Evolutionary conservation across 139 green algal species (phyloP).

Genomic region (Choricystis sp.): DNA sequence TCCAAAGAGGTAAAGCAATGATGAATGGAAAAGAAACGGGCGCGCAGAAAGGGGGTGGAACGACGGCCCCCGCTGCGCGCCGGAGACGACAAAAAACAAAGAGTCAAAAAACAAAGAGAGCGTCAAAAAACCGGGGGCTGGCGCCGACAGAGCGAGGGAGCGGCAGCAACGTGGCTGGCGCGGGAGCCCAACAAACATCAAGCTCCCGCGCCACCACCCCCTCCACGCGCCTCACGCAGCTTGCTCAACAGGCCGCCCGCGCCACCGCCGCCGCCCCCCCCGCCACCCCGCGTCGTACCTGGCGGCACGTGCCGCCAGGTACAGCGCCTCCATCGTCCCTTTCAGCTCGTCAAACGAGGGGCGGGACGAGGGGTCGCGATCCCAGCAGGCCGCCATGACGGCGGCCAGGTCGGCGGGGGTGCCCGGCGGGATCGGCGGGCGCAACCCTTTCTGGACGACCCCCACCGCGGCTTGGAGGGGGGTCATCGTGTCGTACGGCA

Average conservation of each 20-base stretch:
- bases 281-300: too few species aligned
- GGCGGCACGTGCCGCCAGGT: slow-evolving; percentile 28
- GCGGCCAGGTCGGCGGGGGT: slow-evolving; percentile 45
- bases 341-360: slow-evolving; percentile 36
- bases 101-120: background rate
- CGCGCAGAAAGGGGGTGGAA: too few species aligned
- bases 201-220: background rate
- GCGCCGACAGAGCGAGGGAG: too few species aligned
- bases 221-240: slow-evolving; percentile 6
- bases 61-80: too few species aligned
- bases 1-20: too few species aligned
- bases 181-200: too few species aligned
- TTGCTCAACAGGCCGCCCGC: slow-evolving; percentile 17
- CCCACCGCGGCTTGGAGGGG: slow-evolving; percentile 75
- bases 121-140: background rate
- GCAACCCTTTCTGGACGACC: slow-evolving; percentile 93
- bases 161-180: too few species aligned
- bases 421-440: slow-evolving; percentile 53
- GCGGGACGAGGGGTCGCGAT: slow-evolving; percentile 17
- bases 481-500: slow-evolving; percentile 87
- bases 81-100: background rate
- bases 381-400: slow-evolving; percentile 73
- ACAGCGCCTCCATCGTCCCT: slow-evolving; percentile 22
- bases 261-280: background rate
- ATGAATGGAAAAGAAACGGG: too few species aligned